A percentile compares a stretch with the other conserved stretches of the same genome.
phyloP scores from a whole-genome alignment of 2,329 filamentous ascomycete species.

The Ascochyta rabiei region DNA sequence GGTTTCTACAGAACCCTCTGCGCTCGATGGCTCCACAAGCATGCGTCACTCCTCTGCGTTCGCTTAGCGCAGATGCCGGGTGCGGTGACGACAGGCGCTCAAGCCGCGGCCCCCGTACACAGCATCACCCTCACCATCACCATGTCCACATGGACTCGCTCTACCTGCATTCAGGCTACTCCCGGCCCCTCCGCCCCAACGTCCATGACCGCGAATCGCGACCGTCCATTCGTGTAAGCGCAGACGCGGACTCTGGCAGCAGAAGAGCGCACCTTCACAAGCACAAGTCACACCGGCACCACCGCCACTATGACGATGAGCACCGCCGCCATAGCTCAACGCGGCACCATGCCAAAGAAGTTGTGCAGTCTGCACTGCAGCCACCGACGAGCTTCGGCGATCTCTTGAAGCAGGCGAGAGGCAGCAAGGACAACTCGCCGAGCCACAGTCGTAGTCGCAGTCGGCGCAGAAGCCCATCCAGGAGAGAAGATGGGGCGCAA shows the following conservation, averaged over 20 bases:
- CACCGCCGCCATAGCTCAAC: conserved; percentile 37
- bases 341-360: conserved; percentile 49
- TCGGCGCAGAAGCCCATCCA: conserved; percentile 9
- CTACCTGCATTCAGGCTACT: conserved; percentile 26
- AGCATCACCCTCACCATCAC: conserved; percentile 16
- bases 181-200: conserved; percentile 30
- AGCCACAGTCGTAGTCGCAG: conserved; percentile 40
- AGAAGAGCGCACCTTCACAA: conserved; percentile 18
- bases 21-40: too few species aligned
- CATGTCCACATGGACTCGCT: conserved; percentile 35
- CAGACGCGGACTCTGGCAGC: conserved; percentile 25
- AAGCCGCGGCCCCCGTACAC: conserved; percentile 9
- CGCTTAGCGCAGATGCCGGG: conserved; percentile 8
- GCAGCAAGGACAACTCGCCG: conserved; percentile 39
- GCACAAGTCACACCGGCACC: conserved; percentile 37
- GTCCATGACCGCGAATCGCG: conserved; percentile 29
- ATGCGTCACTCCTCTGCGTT: neutral
- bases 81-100: conserved; percentile 19
- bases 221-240: conserved; percentile 32
- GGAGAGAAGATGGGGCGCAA: conserved; percentile 3
- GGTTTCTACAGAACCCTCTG: too few species aligned
- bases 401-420: conserved; percentile 47
- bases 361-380: conserved; percentile 53
- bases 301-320: conserved; percentile 30
- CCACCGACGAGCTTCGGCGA: conserved; percentile 54